Conservation (phyloP, 164 flowering plant species). For the Vitis cinerea region DNA sequence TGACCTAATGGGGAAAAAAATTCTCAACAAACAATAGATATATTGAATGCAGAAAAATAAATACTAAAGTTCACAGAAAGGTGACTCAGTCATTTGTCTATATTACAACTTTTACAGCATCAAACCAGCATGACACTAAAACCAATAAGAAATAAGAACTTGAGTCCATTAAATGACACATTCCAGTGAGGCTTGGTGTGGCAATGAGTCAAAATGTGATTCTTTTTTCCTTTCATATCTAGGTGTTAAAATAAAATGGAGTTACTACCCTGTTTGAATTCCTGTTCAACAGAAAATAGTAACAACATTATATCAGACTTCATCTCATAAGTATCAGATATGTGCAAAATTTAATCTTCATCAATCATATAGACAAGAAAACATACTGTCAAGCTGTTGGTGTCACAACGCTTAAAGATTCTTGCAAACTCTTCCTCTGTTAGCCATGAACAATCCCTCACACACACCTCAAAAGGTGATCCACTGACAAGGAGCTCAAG, state of each 20-base stretch:
- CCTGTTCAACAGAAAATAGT: not conserved
- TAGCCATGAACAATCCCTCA: slow-evolving; percentile 75
- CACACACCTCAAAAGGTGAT: slow-evolving; percentile 66
- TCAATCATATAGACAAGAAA: not conserved
- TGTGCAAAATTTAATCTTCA: not conserved
- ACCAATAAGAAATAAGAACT: too few species aligned
- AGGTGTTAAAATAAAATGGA: too few species aligned
- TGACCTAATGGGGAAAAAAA: too few species aligned
- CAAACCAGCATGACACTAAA: not conserved
- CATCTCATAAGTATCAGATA: not conserved
- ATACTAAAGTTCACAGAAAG: not conserved
- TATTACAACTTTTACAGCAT: not conserved
- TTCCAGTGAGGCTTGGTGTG: too few species aligned
- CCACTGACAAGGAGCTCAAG: slow-evolving; percentile 57
- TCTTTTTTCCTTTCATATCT: too few species aligned
- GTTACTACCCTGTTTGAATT: not conserved
- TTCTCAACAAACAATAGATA: not conserved
- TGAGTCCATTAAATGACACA: too few species aligned
- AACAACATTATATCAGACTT: too few species aligned
- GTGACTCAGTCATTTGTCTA: not conserved
- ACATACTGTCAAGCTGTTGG: slow-evolving; percentile 51
- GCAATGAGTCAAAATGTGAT: too few species aligned
- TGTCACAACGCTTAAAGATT: slow-evolving; percentile 46
- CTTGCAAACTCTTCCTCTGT: slow-evolving; percentile 57
- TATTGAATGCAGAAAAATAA: not conserved